These are phyloP conservation scores for Leccinum pachyderme DNA, from an alignment of 1,284 basidiomycete genomes.

Conservation along the genomic window DNA sequence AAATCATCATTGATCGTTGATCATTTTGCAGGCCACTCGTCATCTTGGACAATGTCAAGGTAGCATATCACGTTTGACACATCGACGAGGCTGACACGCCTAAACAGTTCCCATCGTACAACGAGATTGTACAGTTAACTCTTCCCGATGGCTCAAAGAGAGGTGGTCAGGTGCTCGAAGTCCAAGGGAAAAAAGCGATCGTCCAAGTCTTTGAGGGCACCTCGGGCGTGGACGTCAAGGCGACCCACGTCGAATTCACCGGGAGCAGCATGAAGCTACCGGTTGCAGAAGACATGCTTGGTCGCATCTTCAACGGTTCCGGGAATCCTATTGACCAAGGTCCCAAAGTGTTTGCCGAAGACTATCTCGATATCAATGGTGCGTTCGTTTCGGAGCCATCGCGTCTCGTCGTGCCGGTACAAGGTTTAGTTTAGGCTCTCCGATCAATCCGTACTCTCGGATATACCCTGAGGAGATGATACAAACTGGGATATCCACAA, in stretches of 20 bases:
- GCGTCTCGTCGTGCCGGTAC: conserved; percentile 10
- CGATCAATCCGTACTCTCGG: conserved; percentile 98
- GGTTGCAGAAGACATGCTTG: conserved; percentile 99
- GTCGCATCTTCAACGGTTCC: conserved; percentile 98
- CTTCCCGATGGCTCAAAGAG: conserved; percentile 94
- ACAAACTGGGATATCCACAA: conserved; percentile 99
- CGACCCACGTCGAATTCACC: conserved; percentile 97
- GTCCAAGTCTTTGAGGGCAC: conserved; percentile 99
- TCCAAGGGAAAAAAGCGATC: conserved; percentile 98
- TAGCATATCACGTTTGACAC: conserved; percentile 29
- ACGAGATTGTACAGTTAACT: conserved; percentile 97
- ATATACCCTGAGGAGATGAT: conserved; percentile 99
- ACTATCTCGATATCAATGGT: conserved; percentile 99
- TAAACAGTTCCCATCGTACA: conserved; percentile 94
- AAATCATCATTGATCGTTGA: conserved; percentile 8
- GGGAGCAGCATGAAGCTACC: conserved; percentile 98
- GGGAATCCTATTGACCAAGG: conserved; percentile 98
- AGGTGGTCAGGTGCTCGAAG: conserved; percentile 97
- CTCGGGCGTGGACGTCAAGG: conserved; percentile 94
- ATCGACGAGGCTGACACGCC: conserved; percentile 12
- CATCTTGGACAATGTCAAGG: conserved; percentile 98
- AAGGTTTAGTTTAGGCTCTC: conserved; percentile 68
- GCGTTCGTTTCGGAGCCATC: conserved; percentile 26
- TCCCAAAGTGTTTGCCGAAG: conserved; percentile 98
- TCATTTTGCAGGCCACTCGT: conserved; percentile 74